Evolutionary conservation across 73 alveolate species (phyloP).

Genomic region (Durusdinium trenchii): DNA sequence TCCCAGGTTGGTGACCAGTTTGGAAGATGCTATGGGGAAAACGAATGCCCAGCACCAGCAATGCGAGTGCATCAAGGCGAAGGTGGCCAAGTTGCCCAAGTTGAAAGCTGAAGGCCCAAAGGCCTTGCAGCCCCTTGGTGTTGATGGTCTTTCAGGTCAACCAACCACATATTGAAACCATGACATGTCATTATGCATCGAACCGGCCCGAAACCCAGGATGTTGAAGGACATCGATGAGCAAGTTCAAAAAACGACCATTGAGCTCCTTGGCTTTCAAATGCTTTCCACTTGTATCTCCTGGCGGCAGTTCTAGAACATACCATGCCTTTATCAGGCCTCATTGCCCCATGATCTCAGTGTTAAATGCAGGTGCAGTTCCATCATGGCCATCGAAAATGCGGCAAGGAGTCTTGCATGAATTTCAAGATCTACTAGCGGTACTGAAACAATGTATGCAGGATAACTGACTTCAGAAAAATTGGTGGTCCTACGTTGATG

Average conservation of each 20-base stretch:
- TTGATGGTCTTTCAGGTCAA: neutral
- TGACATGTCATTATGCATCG: neutral
- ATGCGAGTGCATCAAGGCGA: neutral
- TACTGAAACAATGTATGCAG: too few relatives aligned
- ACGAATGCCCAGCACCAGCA: neutral
- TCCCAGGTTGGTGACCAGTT: neutral
- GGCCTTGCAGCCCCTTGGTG: neutral
- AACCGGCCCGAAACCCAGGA: neutral
- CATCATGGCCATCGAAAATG: neutral
- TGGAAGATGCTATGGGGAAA: neutral
- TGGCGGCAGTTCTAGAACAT: neutral
- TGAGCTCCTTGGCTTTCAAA: neutral
- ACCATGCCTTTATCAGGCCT: neutral
- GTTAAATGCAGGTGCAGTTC: neutral
- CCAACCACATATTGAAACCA: neutral
- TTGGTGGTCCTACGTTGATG: too few relatives aligned
- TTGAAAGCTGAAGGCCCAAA: neutral
- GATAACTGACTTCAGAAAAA: too few relatives aligned
- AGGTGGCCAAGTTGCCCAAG: neutral
- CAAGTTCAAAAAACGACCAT: neutral
- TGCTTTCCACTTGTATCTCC: neutral
- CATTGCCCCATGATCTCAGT: neutral
- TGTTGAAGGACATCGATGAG: slow-evolving; percentile 8
- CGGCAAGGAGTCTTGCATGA: slow-evolving; percentile 25
- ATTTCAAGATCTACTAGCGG: too few relatives aligned